Conservation (phyloP, 306 rosid species). For the Potentilla sterilis region DNA sequence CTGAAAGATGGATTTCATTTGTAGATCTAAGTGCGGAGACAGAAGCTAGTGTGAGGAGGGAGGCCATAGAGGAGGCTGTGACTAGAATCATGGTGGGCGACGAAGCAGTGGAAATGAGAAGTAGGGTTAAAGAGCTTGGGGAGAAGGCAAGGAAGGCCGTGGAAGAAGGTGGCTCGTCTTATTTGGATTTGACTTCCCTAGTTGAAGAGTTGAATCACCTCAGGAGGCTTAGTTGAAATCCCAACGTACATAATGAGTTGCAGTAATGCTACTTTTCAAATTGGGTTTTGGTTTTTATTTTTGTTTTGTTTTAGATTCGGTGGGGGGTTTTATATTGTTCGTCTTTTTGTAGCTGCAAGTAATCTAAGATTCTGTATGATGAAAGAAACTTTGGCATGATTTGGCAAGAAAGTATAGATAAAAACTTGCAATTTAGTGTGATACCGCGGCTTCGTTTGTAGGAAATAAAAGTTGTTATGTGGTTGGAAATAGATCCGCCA, state of each 20-base stretch:
- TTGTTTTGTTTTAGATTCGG: too few species aligned
- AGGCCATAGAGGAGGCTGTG: conserved; percentile 31
- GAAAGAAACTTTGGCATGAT: too few species aligned
- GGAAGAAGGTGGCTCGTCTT: conserved; percentile 36
- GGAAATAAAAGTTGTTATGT: too few species aligned
- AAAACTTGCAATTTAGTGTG: too few species aligned
- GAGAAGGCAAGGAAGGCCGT: conserved; percentile 29
- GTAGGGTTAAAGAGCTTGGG: conserved; percentile 23
- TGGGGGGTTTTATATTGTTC: too few species aligned
- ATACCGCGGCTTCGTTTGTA: too few species aligned
- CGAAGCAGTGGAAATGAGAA: conserved; percentile 36
- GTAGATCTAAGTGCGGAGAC: conserved; percentile 20
- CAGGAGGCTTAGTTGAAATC: neutral
- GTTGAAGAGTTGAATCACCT: conserved; percentile 23
- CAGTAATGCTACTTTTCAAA: neutral
- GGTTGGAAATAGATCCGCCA: too few species aligned
- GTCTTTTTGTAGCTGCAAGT: too few species aligned
- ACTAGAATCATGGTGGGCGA: conserved; percentile 27
- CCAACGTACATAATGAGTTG: neutral
- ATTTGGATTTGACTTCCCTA: conserved; percentile 10
- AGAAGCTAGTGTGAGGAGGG: conserved; percentile 17
- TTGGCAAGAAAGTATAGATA: too few species aligned
- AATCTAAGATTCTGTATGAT: too few species aligned
- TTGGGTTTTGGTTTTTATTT: too few species aligned
- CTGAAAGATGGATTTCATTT: conserved; percentile 8